A percentile compares a stretch with the other conserved stretches of the same genome.
Evolutionary conservation across 2,329 filamentous ascomycete genomes (phyloP).

Genomic region (Exophiala dermatitidis): DNA sequence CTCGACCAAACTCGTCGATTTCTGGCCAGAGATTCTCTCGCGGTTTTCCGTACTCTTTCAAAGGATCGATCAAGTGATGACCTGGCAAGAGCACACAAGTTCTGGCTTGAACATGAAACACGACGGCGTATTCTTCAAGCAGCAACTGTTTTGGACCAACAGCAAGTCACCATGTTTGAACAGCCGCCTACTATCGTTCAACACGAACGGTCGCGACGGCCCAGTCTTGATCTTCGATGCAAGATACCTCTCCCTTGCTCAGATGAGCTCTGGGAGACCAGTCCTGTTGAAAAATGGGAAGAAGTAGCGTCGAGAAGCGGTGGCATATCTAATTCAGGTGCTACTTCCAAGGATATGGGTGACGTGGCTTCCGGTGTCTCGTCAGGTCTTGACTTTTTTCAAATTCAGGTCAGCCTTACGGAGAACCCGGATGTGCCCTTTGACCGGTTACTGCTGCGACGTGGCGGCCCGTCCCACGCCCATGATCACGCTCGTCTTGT

Average conservation of each 20-base stretch:
- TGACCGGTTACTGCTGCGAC: conserved; percentile 3
- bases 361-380: background rate
- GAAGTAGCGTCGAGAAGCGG: conserved; percentile 18
- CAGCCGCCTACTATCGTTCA: conserved; percentile 31
- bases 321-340: conserved; percentile 4
- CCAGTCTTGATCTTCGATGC: conserved; percentile 12
- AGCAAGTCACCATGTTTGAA: conserved; percentile 31
- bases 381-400: conserved; percentile 18
- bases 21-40: conserved; percentile 29
- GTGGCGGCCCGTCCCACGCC: conserved; percentile 6
- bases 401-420: conserved; percentile 21
- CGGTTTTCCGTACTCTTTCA: conserved; percentile 29
- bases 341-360: background rate
- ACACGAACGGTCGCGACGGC: conserved; percentile 16
- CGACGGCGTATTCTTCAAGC: conserved; percentile 33
- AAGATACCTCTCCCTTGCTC: conserved; percentile 31
- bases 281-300: conserved; percentile 28
- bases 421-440: conserved; percentile 6
- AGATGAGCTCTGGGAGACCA: conserved; percentile 31
- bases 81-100: conserved; percentile 30
- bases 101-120: conserved; percentile 34
- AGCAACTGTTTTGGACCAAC: conserved; percentile 31
- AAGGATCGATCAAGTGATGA: conserved; percentile 26
- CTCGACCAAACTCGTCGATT: conserved; percentile 30
- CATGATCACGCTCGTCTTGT: conserved; percentile 10